Conservation (phyloP, 177 flowering plant species). For the Viscum album region DNA sequence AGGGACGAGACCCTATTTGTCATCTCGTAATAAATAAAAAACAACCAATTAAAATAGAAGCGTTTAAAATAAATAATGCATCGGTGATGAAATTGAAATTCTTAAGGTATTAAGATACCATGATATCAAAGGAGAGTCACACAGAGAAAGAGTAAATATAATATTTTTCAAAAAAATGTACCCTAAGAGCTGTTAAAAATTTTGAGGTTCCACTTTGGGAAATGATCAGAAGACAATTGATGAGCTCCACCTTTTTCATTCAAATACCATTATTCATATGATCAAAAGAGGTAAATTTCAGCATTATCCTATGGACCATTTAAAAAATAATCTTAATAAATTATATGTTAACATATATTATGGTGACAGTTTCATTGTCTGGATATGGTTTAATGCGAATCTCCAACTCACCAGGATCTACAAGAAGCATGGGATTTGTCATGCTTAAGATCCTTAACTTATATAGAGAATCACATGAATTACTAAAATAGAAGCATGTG, state of each 20-base stretch:
- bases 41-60: too few relatives aligned
- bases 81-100: too few relatives aligned
- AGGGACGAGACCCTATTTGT: too few relatives aligned
- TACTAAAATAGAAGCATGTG: too few relatives aligned
- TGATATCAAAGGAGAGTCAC: too few relatives aligned
- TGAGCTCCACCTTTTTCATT: conserved; percentile 89
- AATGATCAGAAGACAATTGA: conserved; percentile 96
- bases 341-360: conserved; percentile 34
- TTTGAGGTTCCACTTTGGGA: conserved; percentile 99
- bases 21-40: too few relatives aligned
- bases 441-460: conserved; percentile 88
- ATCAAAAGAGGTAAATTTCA: neutral
- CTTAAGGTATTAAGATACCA: too few relatives aligned
- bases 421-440: conserved; percentile 79
- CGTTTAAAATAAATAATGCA: too few relatives aligned
- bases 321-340: too few relatives aligned
- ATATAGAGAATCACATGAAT: conserved; percentile 99
- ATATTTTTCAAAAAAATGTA: too few relatives aligned
- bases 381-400: conserved; percentile 88
- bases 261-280: conserved; percentile 93
- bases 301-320: neutral
- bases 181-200: conserved; percentile 87
- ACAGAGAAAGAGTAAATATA: too few relatives aligned
- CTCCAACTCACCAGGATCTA: conserved; percentile 75
- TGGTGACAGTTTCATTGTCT: conserved; percentile 79